A percentile compares a stretch with the other conserved stretches of the same genome.
Evolutionary conservation across 768 basidiomycete genomes (phyloP).

Genomic region (Kwoniella heveanensis): DNA sequence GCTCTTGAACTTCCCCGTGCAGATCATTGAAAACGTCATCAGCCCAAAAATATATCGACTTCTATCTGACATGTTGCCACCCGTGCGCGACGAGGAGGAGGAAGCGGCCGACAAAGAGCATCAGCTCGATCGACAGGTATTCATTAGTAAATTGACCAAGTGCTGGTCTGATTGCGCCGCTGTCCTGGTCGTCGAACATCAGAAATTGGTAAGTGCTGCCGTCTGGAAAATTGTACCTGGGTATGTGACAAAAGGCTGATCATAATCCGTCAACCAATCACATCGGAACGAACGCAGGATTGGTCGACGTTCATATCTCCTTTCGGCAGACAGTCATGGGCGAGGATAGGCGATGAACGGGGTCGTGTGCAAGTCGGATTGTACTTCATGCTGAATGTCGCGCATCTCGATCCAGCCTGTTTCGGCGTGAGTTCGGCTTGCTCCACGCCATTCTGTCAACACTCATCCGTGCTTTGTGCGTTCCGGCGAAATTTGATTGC

Average conservation of each 20-base stretch:
- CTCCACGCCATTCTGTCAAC: not conserved
- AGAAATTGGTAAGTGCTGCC: constrained; percentile 22
- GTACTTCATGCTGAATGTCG: constrained; percentile 61
- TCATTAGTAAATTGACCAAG: constrained; percentile 66
- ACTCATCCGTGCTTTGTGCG: too few relatives aligned
- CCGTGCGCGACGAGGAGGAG: constrained; percentile 25
- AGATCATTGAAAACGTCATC: constrained; percentile 63
- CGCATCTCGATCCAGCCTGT: constrained; percentile 63
- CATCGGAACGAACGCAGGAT: too few relatives aligned
- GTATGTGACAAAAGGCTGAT: not conserved
- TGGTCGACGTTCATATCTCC: constrained; percentile 66
- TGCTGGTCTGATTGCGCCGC: constrained; percentile 75
- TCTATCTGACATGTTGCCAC: constrained; percentile 61
- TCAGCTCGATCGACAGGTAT: constrained; percentile 45
- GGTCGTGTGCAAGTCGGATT: constrained; percentile 66
- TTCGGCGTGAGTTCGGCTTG: constrained; percentile 61
- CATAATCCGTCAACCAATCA: too few relatives aligned
- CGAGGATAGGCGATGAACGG: constrained; percentile 61
- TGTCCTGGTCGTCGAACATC: constrained; percentile 62
- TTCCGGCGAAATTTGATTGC: too few relatives aligned
- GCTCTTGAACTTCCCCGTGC: constrained; percentile 10
- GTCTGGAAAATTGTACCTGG: too few relatives aligned
- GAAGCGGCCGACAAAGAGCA: constrained; percentile 25
- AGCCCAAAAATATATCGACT: constrained; percentile 64
- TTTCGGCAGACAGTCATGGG: constrained; percentile 63